Percentiles rank a stretch among this genome's conserved stretches.
These are phyloP conservation scores for Cadophora sp. DNA, from an alignment of 2,329 filamentous ascomycete species.

Conservation along the genomic window DNA sequence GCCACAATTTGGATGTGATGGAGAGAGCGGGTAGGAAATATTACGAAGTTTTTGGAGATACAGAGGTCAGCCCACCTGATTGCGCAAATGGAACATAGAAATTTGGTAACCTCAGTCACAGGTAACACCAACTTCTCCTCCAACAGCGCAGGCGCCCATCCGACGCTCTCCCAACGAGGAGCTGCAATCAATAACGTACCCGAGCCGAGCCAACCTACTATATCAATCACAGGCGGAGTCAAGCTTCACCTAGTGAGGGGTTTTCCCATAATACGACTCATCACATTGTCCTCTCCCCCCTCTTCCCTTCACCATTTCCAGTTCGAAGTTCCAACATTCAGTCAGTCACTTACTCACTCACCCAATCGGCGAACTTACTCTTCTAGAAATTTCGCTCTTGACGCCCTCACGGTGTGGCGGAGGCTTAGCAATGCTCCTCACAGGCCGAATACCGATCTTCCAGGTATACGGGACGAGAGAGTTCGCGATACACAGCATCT, in stretches of 20 bases:
- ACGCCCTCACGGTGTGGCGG: not conserved
- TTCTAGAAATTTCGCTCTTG: too few relatives aligned
- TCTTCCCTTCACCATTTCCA: not conserved
- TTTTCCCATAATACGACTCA: not conserved
- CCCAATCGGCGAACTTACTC: not conserved
- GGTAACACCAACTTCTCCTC: not conserved
- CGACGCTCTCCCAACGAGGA: not conserved
- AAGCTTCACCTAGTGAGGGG: not conserved
- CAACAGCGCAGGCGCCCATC: not conserved
- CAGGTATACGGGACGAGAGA: not conserved
- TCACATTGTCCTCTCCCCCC: constrained; percentile 3
- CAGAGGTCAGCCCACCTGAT: not conserved
- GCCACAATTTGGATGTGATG: not conserved
- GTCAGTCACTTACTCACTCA: too few relatives aligned
- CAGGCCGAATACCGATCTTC: not conserved
- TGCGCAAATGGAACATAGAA: not conserved
- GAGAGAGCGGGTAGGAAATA: not conserved
- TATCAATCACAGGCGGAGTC: constrained; percentile 1
- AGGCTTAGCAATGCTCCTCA: not conserved
- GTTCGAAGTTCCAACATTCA: not conserved
- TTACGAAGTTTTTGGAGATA: not conserved
- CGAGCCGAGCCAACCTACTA: not conserved
- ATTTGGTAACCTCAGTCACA: constrained; percentile 2
- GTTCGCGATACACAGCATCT: constrained; percentile 23
- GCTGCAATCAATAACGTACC: not conserved